Base-by-base conservation (phyloP, 495 filamentous ascomycete genomes). In the Daldinia concentrica region DNA sequence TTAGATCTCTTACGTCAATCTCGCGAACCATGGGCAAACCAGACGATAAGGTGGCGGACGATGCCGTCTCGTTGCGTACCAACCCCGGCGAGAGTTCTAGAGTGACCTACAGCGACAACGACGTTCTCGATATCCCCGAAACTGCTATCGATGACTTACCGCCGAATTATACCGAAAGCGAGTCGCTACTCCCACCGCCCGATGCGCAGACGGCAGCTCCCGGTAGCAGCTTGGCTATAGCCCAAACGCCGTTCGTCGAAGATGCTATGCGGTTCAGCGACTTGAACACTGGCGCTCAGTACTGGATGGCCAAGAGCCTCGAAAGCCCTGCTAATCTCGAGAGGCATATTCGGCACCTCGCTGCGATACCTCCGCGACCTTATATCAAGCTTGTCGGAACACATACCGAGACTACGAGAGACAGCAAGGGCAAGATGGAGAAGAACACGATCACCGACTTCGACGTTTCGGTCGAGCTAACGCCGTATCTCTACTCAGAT, bases 371-470 rank as follows among this genome's bases (percentile, higher is more conserved):
- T 1, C 85, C 85, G 6, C 79, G 82, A 30, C 83, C 82, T 0
- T 80, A 77, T 19, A 74, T 87, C 14, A 79, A 81, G 26, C 73
- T 89, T 11, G 69, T 77, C 50, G 87, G 87, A 24, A 84, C 80
- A 0, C 87, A 89, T 74, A 76, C 65, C 39, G 79, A 87, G 73
- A 83, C 79, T 2, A 73, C 73, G 8, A 69, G 71, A 17, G 75
- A 82, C 36, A 73, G 80, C 24, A 81, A 82, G 55, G 81, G 82
- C 45, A 96, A 95, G 79, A 90, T 89, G 71, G 93, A 97, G 79
- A 94, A 97, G 81, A 95, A 95, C 76, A 94, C 93, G 58, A 86
- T 94, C 69, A 90, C 97, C 76, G 91, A 90, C 68, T 98, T 99
- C 85, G 79, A 85, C 68, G 75, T 90, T 55, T 68, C 71, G 9